Percentiles rank a stretch among this genome's conserved stretches.
phyloP scores from a whole-genome alignment of 371 early-diverging fungal genomes.

The Lichtheimia corymbifera region DNA sequence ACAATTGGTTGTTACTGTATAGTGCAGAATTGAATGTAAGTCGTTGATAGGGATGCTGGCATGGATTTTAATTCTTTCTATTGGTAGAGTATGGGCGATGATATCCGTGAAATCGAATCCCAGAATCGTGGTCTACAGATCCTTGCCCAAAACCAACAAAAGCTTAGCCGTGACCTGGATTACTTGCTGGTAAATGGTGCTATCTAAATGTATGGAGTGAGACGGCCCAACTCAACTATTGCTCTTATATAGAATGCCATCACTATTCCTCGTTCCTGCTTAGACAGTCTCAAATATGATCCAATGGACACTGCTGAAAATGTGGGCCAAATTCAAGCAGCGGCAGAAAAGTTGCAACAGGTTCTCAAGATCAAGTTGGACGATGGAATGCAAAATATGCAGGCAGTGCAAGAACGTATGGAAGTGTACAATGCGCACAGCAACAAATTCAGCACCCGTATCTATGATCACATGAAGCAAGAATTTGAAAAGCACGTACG shows the following conservation, averaged over 20 bases:
- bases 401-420: conserved; percentile 78
- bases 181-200: conserved; percentile 61
- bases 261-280: conserved; percentile 40
- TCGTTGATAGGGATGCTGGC: background rate
- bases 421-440: conserved; percentile 78
- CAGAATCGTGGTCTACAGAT: conserved; percentile 91
- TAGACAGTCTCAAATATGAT: conserved; percentile 74
- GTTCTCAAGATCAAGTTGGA: conserved; percentile 75
- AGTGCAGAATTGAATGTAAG: conserved; percentile 85
- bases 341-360: conserved; percentile 77
- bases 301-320: conserved; percentile 80
- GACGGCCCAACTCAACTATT: too few relatives aligned
- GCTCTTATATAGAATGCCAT: conserved; percentile 25
- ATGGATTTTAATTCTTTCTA: background rate
- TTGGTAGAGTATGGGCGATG: conserved; percentile 86
- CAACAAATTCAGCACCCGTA: conserved; percentile 75
- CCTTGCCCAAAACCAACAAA: conserved; percentile 83
- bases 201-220: background rate
- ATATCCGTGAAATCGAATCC: conserved; percentile 91
- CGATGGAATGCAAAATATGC: conserved; percentile 72
- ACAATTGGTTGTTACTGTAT: conserved; percentile 84
- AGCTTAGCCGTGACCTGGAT: conserved; percentile 81
- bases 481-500: conserved; percentile 65
- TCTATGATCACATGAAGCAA: conserved; percentile 74
- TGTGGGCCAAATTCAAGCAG: conserved; percentile 75